Evolutionary conservation across 2,329 filamentous ascomycete genomes (phyloP).

Genomic region (Basipetospora sp.): DNA sequence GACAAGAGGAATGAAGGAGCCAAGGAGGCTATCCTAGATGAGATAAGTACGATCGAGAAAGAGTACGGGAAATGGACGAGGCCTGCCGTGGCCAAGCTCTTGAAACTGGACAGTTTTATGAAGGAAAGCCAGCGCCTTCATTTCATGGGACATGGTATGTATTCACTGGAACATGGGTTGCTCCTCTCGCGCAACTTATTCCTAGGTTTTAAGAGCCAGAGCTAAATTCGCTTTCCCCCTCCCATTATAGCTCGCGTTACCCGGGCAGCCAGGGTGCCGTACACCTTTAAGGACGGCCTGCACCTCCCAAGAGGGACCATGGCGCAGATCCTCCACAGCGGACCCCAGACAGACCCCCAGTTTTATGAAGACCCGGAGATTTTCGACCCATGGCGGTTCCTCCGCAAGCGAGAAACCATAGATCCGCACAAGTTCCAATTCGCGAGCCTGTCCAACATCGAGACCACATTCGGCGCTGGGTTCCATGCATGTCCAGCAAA

Average conservation of each 20-base stretch:
- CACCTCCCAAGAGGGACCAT: slow-evolving; percentile 11
- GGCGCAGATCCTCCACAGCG: slow-evolving; percentile 10
- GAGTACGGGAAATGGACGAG: slow-evolving; percentile 15
- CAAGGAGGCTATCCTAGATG: slow-evolving; percentile 2
- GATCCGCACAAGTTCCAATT: slow-evolving; percentile 14
- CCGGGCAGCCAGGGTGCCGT: slow-evolving; percentile 1
- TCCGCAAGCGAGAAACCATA: slow-evolving; percentile 11
- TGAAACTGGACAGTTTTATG: slow-evolving; percentile 26
- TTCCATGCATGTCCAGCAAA: slow-evolving; percentile 25
- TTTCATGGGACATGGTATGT: slow-evolving; percentile 4
- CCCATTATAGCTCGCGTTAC: slow-evolving; percentile 1
- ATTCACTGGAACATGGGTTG: too few relatives aligned
- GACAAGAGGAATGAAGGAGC: background rate
- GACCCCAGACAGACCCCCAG: slow-evolving; percentile 10
- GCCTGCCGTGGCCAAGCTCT: slow-evolving; percentile 22
- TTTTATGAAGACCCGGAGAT: slow-evolving; percentile 11
- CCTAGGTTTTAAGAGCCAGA: too few relatives aligned
- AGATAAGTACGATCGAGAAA: background rate
- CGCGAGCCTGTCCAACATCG: slow-evolving; percentile 17
- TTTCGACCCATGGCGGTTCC: slow-evolving; percentile 15
- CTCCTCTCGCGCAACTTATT: too few relatives aligned
- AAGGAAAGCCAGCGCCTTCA: slow-evolving; percentile 23
- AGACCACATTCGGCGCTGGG: slow-evolving; percentile 23
- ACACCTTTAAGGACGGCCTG: slow-evolving; percentile 10
- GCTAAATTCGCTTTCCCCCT: background rate